These are phyloP conservation scores for Blastocrithidia nonstop DNA, from an alignment of 208 protist species.

Conservation along the genomic window DNA sequence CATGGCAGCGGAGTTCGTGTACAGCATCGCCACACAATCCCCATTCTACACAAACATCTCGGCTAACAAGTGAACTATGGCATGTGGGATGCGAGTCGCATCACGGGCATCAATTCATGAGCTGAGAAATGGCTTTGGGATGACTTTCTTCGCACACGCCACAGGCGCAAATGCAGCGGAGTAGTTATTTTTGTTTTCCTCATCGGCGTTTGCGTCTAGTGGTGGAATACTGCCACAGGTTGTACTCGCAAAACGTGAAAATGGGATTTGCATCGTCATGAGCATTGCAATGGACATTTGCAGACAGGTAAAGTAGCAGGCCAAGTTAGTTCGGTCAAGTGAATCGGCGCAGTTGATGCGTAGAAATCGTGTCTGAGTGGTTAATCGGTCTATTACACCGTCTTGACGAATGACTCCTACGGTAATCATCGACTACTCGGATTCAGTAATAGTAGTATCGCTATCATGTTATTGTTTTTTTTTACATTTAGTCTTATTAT, in stretches of 20 bases:
- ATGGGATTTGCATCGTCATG: slow-evolving; percentile 34
- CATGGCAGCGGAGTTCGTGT: slow-evolving; percentile 89
- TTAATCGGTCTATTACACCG: slow-evolving; percentile 23
- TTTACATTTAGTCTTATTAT: too few species aligned
- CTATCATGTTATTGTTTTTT: too few species aligned
- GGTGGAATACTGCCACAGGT: slow-evolving; percentile 24
- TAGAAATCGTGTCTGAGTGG: slow-evolving; percentile 64
- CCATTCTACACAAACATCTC: slow-evolving; percentile 76
- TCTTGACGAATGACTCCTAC: slow-evolving; percentile 34
- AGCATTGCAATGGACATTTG: slow-evolving; percentile 73
- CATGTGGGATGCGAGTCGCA: slow-evolving; percentile 21
- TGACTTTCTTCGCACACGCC: slow-evolving; percentile 15
- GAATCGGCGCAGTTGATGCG: slow-evolving; percentile 90
- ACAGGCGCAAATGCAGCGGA: slow-evolving; percentile 18
- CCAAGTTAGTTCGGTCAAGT: slow-evolving; percentile 89
- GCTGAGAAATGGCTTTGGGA: slow-evolving; percentile 41
- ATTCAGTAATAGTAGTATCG: too few species aligned
- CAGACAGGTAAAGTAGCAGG: slow-evolving; percentile 81
- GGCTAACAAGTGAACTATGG: slow-evolving; percentile 32
- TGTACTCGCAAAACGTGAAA: slow-evolving; percentile 28
- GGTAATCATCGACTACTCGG: slow-evolving; percentile 44
- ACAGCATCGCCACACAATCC: slow-evolving; percentile 81
- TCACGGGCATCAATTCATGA: slow-evolving; percentile 60
- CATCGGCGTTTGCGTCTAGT: slow-evolving; percentile 26
- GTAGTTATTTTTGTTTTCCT: slow-evolving; percentile 11